phyloP scores from a whole-genome alignment of 352 stramenopile species.

The Globisporangium iwayamae region DNA sequence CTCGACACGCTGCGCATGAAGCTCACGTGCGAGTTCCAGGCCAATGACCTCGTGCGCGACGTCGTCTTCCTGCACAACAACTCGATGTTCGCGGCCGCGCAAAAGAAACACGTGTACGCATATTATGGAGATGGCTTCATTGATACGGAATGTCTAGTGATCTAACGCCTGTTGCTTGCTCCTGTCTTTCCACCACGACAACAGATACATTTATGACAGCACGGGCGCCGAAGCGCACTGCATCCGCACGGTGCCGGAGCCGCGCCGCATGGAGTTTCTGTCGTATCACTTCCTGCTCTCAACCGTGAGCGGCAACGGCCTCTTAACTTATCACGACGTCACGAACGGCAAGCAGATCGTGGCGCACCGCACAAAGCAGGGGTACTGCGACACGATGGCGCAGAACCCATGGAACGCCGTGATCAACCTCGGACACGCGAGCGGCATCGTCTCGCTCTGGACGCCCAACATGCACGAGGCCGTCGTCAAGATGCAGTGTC shows the following conservation, averaged over 20 bases:
- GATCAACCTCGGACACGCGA: slow-evolving; percentile 95
- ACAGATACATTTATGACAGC: slow-evolving; percentile 95
- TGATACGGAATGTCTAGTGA: not conserved
- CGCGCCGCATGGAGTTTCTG: slow-evolving; percentile 94
- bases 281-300: slow-evolving; percentile 98
- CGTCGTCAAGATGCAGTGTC: slow-evolving; percentile 97
- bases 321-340: slow-evolving; percentile 96
- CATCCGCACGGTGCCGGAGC: slow-evolving; percentile 90
- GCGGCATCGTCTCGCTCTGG: slow-evolving; percentile 98
- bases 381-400: slow-evolving; percentile 89
- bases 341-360: slow-evolving; percentile 93
- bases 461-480: slow-evolving; percentile 91
- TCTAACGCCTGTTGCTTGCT: not conserved
- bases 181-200: not conserved
- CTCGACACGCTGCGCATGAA: slow-evolving; percentile 93
- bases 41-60: slow-evolving; percentile 94
- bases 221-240: slow-evolving; percentile 96
- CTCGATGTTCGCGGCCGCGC: slow-evolving; percentile 94
- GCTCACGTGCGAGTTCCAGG: slow-evolving; percentile 92
- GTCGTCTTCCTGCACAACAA: slow-evolving; percentile 97
- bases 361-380: slow-evolving; percentile 91
- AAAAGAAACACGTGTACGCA: slow-evolving; percentile 96
- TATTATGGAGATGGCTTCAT: not conserved
- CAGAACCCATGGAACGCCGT: slow-evolving; percentile 97
- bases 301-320: slow-evolving; percentile 88